Base-by-base conservation (phyloP, 352 stramenopile species). In the Thalassiosira ordinaria region DNA sequence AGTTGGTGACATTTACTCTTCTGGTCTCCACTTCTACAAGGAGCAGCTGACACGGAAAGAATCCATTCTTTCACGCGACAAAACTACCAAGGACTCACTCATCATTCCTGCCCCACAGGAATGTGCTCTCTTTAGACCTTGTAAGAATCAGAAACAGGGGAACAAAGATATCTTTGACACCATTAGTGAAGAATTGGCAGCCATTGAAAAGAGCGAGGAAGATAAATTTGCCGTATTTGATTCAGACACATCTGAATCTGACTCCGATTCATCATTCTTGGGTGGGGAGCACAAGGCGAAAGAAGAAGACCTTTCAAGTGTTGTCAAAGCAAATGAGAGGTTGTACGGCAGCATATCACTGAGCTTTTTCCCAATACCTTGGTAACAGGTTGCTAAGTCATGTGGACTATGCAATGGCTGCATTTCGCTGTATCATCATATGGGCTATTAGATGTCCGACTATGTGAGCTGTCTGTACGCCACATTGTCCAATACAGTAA, bases 301-400 rank as follows among this genome's bases (percentile, higher is more conserved):
- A 47, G 66, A 79, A 20, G 70, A 80, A 71, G 62, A 67, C 16
- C 16, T 0, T 14, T 14, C 27, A 20, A 53, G 51, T 66, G 49
- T 74, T 57, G 22, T 69, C 1, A 69, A 56, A 7, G 51, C 44
- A 24, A 84, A 82, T 52, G 81, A 88, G 35, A 82, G 73, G 72
- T 61, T 88, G 5, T 85, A 74, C 75, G 81, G 81, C 27, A 76
- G 46, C 55, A 63, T 88, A 41, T 84, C 71, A 37, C 35, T 88
- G 1, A 88, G 81, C 59, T 88, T 86, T 67, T 86, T 88, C 39
- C 75, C 75, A n/a, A 73, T 87, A 46, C 37, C 37, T 14, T 46
- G 37, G 37, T 46, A 46, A 46, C 7, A 46, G 14, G 14, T 46
- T 14, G 7, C 37, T n/a, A n/a, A n/a, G n/a, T n/a, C n/a, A n/a